Evolutionary conservation across 352 stramenopile species (phyloP), one percentile per base, ranked within the genome.

Genomic region (Globisporangium emineosum): DNA sequence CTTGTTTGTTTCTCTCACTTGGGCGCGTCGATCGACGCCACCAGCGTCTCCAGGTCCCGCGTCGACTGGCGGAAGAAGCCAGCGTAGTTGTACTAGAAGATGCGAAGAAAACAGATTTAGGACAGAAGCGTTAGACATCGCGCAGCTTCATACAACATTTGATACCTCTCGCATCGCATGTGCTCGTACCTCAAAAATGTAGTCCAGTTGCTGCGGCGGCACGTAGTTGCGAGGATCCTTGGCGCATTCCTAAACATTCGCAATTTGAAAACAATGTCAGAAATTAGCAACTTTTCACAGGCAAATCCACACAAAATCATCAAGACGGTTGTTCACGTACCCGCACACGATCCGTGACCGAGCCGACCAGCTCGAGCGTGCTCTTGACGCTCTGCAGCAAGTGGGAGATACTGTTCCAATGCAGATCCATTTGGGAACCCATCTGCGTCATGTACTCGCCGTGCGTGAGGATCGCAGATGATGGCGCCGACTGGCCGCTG

Each of bases 401-500:
- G 67, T 91, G 81, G 64, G 81, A 89, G 67, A 93, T 86, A 66
- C 83, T 93, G 74, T 91, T 91, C 81, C 83, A 92, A 76, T 95
- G 86, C 62, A 93, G 70, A 74, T 93, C 86, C 72, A 95, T 74
- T 64, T 93, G 83, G 69, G 84, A 86, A 51, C 74, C 80, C 64
- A 95, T 79, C 67, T 93, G 84, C n/a, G 84, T 87, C 86, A 95
- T 95, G 75, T 93, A 95, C 60, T 91, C 82, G 29, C 84, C 83
- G 64, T 95, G 86, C 33, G 86, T 86, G 13, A 91, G 75, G 58
- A 95, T 90, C 23, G 86, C 86, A 30, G 81, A 67, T 0, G 78
- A 91, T 9, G 86, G 84, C n/a, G 77, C 71, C 15, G 72, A 65
- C 10, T 73, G 71, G 23, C 77, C 76, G 32, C 84, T 85, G 57